phyloP scores from a whole-genome alignment of 257 asterid species.

The Solanum bulbocastanum region DNA sequence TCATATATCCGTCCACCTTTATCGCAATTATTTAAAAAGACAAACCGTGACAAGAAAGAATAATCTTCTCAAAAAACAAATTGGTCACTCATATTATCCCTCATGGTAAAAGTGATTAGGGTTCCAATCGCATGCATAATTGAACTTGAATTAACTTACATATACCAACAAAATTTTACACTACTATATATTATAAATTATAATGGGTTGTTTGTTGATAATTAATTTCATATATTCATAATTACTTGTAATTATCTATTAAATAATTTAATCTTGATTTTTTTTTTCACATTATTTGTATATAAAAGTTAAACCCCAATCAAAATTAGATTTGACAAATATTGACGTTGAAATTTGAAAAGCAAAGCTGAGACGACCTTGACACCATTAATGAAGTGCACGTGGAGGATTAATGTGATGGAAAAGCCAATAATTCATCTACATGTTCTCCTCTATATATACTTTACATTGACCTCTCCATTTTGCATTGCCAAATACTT shows the following conservation, averaged over 20 bases:
- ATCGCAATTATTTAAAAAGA: not conserved
- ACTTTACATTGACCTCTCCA: not conserved
- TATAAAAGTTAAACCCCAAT: not conserved
- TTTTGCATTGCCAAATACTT: not conserved
- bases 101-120: not conserved
- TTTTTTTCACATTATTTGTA: not conserved
- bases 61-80: not conserved
- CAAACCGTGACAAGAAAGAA: not conserved
- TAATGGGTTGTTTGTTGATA: not conserved
- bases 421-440: not conserved
- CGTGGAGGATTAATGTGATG: not conserved
- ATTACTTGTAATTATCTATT: not conserved
- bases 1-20: not conserved
- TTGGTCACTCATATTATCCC: not conserved
- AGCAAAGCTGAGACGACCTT: not conserved
- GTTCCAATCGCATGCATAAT: not conserved
- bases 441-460: not conserved
- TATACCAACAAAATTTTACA: not conserved
- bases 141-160: not conserved
- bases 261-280: not conserved
- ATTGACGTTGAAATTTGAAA: not conserved
- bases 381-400: not conserved
- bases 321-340: not conserved
- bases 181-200: not conserved
- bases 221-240: not conserved